Percentiles rank a stretch among this genome's conserved stretches.
Conservation (phyloP, 2,329 filamentous ascomycete species). For the Neonectria ditissima region DNA sequence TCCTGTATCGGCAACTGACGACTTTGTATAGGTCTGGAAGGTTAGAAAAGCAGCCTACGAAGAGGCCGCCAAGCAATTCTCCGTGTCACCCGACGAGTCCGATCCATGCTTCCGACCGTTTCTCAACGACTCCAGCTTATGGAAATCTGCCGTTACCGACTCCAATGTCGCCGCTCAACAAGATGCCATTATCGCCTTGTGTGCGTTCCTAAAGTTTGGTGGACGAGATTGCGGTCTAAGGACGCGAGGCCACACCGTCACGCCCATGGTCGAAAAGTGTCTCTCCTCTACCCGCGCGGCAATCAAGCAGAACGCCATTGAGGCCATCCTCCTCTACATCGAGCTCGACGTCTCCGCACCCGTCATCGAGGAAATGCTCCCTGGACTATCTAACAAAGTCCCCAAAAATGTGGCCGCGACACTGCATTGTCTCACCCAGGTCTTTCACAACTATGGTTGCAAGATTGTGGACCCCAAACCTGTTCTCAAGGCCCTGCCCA, state of each 20-base stretch:
- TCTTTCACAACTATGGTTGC: slow-evolving; percentile 95
- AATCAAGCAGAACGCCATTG: slow-evolving; percentile 87
- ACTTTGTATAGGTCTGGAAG: slow-evolving; percentile 75
- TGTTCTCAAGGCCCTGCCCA: slow-evolving; percentile 87
- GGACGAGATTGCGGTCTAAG: slow-evolving; percentile 82
- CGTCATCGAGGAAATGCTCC: slow-evolving; percentile 90
- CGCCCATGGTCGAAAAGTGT: slow-evolving; percentile 90
- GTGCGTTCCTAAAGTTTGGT: slow-evolving; percentile 92
- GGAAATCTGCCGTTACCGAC: slow-evolving; percentile 93
- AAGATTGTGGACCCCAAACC: slow-evolving; percentile 95
- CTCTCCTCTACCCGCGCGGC: slow-evolving; percentile 87
- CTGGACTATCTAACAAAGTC: slow-evolving; percentile 85
- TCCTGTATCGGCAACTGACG: background rate
- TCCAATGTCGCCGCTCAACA: slow-evolving; percentile 97
- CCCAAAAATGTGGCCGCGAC: slow-evolving; percentile 85
- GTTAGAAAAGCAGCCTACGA: slow-evolving; percentile 95
- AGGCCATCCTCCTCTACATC: slow-evolving; percentile 88
- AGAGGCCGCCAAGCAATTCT: slow-evolving; percentile 88
- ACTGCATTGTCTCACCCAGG: slow-evolving; percentile 80
- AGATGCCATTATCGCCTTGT: slow-evolving; percentile 88
- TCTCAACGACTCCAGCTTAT: slow-evolving; percentile 83
- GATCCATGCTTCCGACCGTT: slow-evolving; percentile 91
- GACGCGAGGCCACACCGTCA: slow-evolving; percentile 80
- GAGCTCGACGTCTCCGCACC: slow-evolving; percentile 89
- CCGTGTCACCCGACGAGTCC: slow-evolving; percentile 84